phyloP scores from a whole-genome alignment of 116 monocot genomes.

The Phalaenopsis hybrid region DNA sequence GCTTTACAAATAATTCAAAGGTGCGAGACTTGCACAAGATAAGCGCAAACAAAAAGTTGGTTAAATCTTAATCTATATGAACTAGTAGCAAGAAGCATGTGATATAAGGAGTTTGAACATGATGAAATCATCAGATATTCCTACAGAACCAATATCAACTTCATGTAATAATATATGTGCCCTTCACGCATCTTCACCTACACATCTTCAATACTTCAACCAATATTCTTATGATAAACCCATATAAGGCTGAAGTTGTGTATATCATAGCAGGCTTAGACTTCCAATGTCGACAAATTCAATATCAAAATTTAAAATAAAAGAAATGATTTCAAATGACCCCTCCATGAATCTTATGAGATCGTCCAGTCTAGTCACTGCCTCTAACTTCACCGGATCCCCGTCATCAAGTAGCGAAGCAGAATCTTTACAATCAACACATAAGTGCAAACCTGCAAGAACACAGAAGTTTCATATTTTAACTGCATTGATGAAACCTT shows the following conservation, averaged over 20 bases:
- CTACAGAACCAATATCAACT: no score
- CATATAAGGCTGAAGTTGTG: no score
- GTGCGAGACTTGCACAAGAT: background rate
- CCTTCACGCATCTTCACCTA: no score
- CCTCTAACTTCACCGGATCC: slow-evolving; percentile 79
- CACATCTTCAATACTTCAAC: no score
- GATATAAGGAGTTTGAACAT: background rate
- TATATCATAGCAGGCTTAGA: no score
- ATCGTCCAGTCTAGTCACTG: slow-evolving; percentile 52
- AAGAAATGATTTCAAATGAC: no score
- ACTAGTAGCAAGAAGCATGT: background rate
- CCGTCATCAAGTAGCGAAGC: slow-evolving; percentile 69
- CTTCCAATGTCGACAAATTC: no score
- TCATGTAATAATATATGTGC: no score
- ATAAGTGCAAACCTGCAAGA: slow-evolving; percentile 83
- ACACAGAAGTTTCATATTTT: background rate
- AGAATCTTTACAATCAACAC: slow-evolving; percentile 75
- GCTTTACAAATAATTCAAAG: background rate
- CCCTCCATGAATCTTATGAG: slow-evolving; percentile 49
- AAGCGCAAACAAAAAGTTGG: background rate
- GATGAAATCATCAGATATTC: background rate
- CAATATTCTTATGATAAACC: no score
- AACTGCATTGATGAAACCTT: no score
- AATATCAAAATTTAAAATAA: no score
- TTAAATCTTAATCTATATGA: background rate